A percentile compares a stretch with the other conserved stretches of the same genome.
phyloP scores from a whole-genome alignment of 108 stramenopile genomes.

The Cylindrotheca closterium region DNA sequence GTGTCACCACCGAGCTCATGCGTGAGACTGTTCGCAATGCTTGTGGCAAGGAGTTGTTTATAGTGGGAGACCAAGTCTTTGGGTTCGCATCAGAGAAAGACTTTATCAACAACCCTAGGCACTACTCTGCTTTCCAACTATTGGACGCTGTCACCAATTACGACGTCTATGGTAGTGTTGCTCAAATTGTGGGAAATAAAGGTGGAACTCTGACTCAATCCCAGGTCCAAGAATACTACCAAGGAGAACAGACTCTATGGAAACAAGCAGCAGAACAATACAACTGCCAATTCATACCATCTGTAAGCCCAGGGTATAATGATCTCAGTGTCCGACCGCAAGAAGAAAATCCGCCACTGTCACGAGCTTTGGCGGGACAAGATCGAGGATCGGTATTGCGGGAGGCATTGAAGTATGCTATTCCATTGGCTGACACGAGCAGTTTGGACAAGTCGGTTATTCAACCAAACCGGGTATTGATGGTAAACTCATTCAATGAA shows the following conservation, averaged over 20 bases:
- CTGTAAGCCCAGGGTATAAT: conserved; percentile 43
- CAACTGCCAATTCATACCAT: conserved; percentile 27
- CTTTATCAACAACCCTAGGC: too few species aligned
- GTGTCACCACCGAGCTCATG: conserved; percentile 20
- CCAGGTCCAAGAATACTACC: conserved; percentile 6
- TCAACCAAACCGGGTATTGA: conserved; percentile 24
- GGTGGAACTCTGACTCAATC: neutral
- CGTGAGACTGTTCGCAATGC: neutral
- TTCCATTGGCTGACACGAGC: conserved; percentile 24
- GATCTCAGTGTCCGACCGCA: conserved; percentile 39
- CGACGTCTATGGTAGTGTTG: conserved; percentile 39
- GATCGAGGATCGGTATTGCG: conserved; percentile 33
- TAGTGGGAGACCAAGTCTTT: conserved; percentile 45
- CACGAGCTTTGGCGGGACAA: conserved; percentile 26
- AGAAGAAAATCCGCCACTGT: conserved; percentile 24
- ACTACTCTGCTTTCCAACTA: neutral
- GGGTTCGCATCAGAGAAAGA: neutral
- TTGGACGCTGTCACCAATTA: conserved; percentile 32
- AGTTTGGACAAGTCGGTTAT: too few species aligned
- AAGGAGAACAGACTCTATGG: conserved; percentile 19
- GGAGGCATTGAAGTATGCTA: conserved; percentile 18
- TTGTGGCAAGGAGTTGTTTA: conserved; percentile 24
- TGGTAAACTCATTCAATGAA: conserved; percentile 55
- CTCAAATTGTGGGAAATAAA: conserved; percentile 6
- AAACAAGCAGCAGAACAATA: conserved; percentile 9